Conservation (phyloP, 306 rosid species). For the Begonia loranthoides region DNA sequence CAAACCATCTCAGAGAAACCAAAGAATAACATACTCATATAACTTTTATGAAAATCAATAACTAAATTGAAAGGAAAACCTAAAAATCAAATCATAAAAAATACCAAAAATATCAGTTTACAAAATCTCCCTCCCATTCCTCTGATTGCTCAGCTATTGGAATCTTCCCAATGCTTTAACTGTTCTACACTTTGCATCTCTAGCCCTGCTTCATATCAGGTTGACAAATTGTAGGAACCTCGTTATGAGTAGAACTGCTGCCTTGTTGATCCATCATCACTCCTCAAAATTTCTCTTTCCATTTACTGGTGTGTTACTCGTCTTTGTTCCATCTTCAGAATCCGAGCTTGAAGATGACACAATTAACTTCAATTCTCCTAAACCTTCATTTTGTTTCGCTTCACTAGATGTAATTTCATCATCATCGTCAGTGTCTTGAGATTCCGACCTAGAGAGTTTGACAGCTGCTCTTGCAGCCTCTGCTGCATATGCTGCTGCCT, state of each 20-base stretch:
- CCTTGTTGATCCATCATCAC: conserved; percentile 20
- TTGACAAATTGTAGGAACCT: conserved; percentile 20
- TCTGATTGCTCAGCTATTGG: conserved; percentile 44
- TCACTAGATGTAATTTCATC: conserved; percentile 15
- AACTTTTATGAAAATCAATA: too few species aligned
- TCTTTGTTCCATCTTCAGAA: conserved; percentile 16
- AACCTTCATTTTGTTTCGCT: conserved; percentile 4
- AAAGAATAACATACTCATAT: too few species aligned
- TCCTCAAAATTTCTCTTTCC: conserved; percentile 34
- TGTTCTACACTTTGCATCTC: conserved; percentile 18
- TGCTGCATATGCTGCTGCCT: conserved; percentile 84
- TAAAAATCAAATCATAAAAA: too few species aligned
- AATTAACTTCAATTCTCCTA: conserved; percentile 16
- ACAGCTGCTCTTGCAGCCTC: conserved; percentile 83
- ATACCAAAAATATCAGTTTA: too few species aligned
- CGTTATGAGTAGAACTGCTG: conserved; percentile 9
- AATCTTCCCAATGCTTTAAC: conserved; percentile 27
- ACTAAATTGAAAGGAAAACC: too few species aligned
- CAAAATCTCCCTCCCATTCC: conserved; percentile 9
- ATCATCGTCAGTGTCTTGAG: conserved; percentile 35
- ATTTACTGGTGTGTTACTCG: conserved; percentile 9
- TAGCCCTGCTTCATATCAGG: conserved; percentile 21
- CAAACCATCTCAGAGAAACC: too few species aligned
- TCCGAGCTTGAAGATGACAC: conserved; percentile 20
- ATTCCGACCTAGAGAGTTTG: conserved; percentile 50